Percentiles rank a stretch among this genome's conserved stretches.
phyloP scores from a whole-genome alignment of 2,329 filamentous ascomycete genomes.

The Phyllosticta citriasiana region DNA sequence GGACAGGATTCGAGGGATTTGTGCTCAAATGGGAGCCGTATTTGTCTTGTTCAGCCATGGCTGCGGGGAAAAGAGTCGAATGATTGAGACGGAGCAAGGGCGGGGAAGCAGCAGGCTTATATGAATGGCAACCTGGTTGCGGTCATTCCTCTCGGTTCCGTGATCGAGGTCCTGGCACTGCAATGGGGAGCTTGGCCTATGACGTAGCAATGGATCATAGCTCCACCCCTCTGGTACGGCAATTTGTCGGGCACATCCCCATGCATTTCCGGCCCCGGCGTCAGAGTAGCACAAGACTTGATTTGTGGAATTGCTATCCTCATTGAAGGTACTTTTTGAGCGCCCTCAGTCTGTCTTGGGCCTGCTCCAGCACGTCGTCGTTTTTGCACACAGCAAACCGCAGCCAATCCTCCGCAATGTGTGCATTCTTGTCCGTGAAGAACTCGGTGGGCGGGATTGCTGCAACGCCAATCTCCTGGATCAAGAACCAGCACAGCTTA shows the following conservation, averaged over 20 bases:
- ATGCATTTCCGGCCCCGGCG: neutral
- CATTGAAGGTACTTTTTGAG: slow-evolving; percentile 21
- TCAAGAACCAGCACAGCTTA: slow-evolving; percentile 91
- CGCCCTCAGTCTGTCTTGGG: slow-evolving; percentile 39
- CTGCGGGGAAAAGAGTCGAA: neutral
- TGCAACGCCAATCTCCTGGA: slow-evolving; percentile 90
- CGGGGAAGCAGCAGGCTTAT: neutral
- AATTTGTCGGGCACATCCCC: neutral
- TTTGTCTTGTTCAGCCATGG: slow-evolving; percentile 11
- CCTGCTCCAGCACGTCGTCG: slow-evolving; percentile 57
- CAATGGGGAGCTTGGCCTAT: slow-evolving; percentile 3
- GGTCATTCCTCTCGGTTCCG: slow-evolving; percentile 36
- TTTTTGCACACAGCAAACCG: slow-evolving; percentile 95
- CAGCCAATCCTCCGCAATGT: slow-evolving; percentile 85
- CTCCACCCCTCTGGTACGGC: neutral
- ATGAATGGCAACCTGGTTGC: neutral
- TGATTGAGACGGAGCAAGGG: neutral
- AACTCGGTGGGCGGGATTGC: slow-evolving; percentile 97
- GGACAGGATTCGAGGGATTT: slow-evolving; percentile 8
- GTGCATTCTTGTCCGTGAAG: slow-evolving; percentile 74
- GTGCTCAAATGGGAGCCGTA: slow-evolving; percentile 7
- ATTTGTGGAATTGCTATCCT: neutral
- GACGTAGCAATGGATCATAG: slow-evolving; percentile 9
- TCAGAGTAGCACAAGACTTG: neutral
- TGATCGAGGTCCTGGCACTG: slow-evolving; percentile 38